phyloP scores from a whole-genome alignment of 371 early-diverging fungal genomes.

The Rhizopus stolonifer region DNA sequence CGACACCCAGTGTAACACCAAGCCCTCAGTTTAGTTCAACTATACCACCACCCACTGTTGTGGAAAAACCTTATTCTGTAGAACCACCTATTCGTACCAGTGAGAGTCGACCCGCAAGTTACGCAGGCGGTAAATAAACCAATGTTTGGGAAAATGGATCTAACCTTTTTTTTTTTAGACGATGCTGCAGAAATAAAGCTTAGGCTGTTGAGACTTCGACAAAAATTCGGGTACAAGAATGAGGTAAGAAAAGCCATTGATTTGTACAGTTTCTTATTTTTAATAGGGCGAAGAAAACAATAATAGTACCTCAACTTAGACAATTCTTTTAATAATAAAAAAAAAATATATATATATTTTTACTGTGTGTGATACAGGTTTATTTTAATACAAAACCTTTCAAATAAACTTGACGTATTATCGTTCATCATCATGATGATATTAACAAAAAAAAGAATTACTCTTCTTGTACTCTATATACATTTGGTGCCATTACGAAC shows the following conservation, averaged over 20 bases:
- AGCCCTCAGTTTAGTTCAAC: not conserved
- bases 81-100: not conserved
- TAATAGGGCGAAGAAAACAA: not conserved
- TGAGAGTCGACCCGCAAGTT: conserved; percentile 8
- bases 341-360: not conserved
- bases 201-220: conserved; percentile 55
- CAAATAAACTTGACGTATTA: no score
- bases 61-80: not conserved
- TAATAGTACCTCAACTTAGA: not conserved
- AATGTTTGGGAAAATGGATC: not conserved
- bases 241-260: no score
- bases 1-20: not conserved
- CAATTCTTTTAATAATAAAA: not conserved
- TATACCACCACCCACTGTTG: not conserved
- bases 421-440: no score
- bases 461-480: no score
- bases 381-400: no score
- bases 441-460: no score
- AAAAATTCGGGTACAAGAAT: conserved; percentile 58
- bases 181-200: conserved; percentile 47
- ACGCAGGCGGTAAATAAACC: conserved; percentile 12
- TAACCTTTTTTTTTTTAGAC: conserved; percentile 18
- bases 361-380: not conserved
- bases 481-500: no score
- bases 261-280: no score